These are phyloP conservation scores for Alternaria consortialis DNA, from an alignment of 2,329 filamentous ascomycete species.

Conservation along the genomic window DNA sequence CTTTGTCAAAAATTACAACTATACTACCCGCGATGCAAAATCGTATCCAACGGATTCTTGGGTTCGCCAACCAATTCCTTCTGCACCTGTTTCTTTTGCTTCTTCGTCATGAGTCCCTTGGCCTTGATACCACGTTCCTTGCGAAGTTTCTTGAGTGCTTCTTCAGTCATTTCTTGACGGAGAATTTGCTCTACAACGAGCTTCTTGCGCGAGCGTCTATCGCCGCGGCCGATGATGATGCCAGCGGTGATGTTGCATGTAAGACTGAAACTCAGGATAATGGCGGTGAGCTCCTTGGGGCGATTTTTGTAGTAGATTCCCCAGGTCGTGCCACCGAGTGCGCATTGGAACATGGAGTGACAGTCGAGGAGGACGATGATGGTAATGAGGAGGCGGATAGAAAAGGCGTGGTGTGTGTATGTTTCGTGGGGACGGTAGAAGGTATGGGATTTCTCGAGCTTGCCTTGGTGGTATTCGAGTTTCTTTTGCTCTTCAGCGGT, in stretches of 20 bases:
- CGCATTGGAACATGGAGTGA: slow-evolving; percentile 82
- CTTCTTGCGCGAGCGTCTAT: slow-evolving; percentile 81
- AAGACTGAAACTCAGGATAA: slow-evolving; percentile 81
- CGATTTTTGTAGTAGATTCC: slow-evolving; percentile 75
- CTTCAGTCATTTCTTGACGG: slow-evolving; percentile 75
- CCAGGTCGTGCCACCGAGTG: slow-evolving; percentile 81
- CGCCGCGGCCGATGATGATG: slow-evolving; percentile 77
- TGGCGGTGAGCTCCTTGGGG: slow-evolving; percentile 78
- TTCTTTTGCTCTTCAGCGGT: slow-evolving; percentile 70
- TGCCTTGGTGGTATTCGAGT: slow-evolving; percentile 78
- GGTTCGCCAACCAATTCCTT: slow-evolving; percentile 32
- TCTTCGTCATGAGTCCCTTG: slow-evolving; percentile 38
- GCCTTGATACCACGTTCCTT: slow-evolving; percentile 53
- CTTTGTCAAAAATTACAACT: not conserved
- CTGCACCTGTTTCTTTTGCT: slow-evolving; percentile 32
- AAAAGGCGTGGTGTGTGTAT: slow-evolving; percentile 82
- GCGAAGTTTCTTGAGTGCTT: slow-evolving; percentile 66
- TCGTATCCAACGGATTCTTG: slow-evolving; percentile 39
- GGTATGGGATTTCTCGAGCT: slow-evolving; percentile 82
- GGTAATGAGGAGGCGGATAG: slow-evolving; percentile 74
- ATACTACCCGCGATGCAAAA: slow-evolving; percentile 37
- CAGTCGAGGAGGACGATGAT: slow-evolving; percentile 80
- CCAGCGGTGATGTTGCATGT: slow-evolving; percentile 80
- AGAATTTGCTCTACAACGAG: slow-evolving; percentile 80
- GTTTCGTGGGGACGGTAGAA: slow-evolving; percentile 93